Evolutionary conservation across 208 protist species (phyloP), one percentile per base, ranked within the genome.

Genomic region (Trypanosoma theileri): DNA sequence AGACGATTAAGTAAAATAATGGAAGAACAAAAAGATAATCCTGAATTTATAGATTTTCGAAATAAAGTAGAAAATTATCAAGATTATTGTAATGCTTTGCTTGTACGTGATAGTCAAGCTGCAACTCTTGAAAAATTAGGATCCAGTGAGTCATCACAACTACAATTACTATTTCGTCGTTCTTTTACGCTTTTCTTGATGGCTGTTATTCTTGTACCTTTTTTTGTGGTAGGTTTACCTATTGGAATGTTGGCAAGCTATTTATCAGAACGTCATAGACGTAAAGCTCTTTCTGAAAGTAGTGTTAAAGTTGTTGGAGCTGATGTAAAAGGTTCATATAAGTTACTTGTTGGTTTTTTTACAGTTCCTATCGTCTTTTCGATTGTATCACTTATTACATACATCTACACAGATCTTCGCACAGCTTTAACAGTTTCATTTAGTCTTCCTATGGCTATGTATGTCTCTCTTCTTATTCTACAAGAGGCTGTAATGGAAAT

Each of bases 241-340:
- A 84, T 95, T 51, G 91, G 89, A 42, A 22, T 81, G 54, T 54
- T 90, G 24, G 79, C 91, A 21, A 75, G 83, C 48, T 86, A 80
- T 53, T 59, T 85, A 48, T 61, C 82, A 16, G 67, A 79, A 35
- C 85, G 92, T 44, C 71, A 78, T 16, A 77, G 81, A 17, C 74
- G 71, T 54, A 84, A 84, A 66, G 94, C 94, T 22, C 79, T 95
- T 21, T 80, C 67, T 21, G 80, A 73, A 60, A 96, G 91, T 62
- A 87, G 61, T 10, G 93, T 98, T 17, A 98, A 98, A 77, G 81
- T 97, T 42, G 80, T 88, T 12, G 95, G 89, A 21, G 79, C 79
- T 0, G 95, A 98, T 65, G 95, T 98, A 22, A 88, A 89, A 64
- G 92, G 93, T 22, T 95, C 90, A 26, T 95, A 87, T 75, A 96